phyloP scores from a whole-genome alignment of 2,329 filamentous ascomycete genomes.

The Xylogone sp. region DNA sequence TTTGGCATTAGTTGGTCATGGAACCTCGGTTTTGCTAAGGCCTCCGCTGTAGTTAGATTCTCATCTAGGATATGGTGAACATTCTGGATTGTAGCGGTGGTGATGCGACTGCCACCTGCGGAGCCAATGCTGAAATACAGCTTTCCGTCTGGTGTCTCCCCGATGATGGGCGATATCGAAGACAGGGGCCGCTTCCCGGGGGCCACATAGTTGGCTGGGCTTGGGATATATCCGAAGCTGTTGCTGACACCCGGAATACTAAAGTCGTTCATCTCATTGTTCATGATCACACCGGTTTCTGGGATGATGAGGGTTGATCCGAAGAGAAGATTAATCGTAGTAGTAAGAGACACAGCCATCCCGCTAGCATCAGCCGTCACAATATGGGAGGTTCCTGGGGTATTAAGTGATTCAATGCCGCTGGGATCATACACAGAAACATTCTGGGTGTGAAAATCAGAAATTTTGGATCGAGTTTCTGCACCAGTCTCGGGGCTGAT shows the following conservation, averaged over 20 bases:
- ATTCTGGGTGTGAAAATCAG: conserved; percentile 52
- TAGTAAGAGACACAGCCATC: conserved; percentile 60
- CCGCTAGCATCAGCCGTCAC: conserved; percentile 55
- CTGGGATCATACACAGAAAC: conserved; percentile 58
- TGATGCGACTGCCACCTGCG: conserved; percentile 64
- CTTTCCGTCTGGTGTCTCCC: conserved; percentile 52
- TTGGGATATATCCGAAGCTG: conserved; percentile 62
- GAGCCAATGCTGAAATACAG: conserved; percentile 60
- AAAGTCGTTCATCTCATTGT: conserved; percentile 62
- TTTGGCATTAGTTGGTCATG: too few relatives aligned
- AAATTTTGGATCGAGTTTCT: conserved; percentile 54
- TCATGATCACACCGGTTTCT: conserved; percentile 68
- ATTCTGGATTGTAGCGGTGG: conserved; percentile 64
- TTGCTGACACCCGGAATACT: conserved; percentile 61
- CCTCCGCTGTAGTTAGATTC: too few relatives aligned
- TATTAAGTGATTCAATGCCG: conserved; percentile 51
- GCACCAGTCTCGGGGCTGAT: conserved; percentile 47
- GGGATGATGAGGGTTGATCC: conserved; percentile 61
- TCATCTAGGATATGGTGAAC: too few relatives aligned
- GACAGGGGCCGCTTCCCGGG: conserved; percentile 64
- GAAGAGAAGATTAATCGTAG: conserved; percentile 65
- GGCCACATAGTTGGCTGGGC: conserved; percentile 59
- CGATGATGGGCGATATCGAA: conserved; percentile 61
- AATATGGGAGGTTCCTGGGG: conserved; percentile 48
- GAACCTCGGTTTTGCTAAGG: too few relatives aligned